phyloP scores from a whole-genome alignment of 371 early-diverging fungal species.

The Capillidium heterosporum region DNA sequence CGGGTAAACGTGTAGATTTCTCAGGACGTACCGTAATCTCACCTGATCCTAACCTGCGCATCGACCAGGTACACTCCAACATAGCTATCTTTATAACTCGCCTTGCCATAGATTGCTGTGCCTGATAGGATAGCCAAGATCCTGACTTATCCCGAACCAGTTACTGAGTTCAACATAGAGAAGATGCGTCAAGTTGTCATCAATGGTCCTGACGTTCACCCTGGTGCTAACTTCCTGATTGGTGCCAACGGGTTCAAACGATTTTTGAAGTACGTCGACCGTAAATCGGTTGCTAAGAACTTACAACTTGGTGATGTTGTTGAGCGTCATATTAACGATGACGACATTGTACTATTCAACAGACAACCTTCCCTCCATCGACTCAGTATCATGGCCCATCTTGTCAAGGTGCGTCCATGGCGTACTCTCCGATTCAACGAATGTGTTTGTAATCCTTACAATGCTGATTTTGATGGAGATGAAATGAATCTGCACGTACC shows the following conservation, averaged over 20 bases:
- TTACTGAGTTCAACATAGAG: slow-evolving; percentile 95
- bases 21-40: slow-evolving; percentile 99
- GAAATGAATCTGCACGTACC: slow-evolving; percentile 99
- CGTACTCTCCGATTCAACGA: slow-evolving; percentile 99
- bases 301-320: slow-evolving; percentile 91
- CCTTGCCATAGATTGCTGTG: slow-evolving; percentile 99
- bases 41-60: slow-evolving; percentile 94
- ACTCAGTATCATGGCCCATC: slow-evolving; percentile 99
- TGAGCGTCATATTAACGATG: slow-evolving; percentile 93
- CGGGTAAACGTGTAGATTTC: slow-evolving; percentile 99
- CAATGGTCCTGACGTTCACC: slow-evolving; percentile 93
- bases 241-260: slow-evolving; percentile 89
- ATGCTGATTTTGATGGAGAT: slow-evolving; percentile 99
- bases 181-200: slow-evolving; percentile 75
- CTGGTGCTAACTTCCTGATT: slow-evolving; percentile 98
- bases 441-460: slow-evolving; percentile 98
- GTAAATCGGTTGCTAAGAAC: too few relatives aligned
- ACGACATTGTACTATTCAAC: slow-evolving; percentile 98
- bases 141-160: slow-evolving; percentile 96
- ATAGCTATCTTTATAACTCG: slow-evolving; percentile 98
- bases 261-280: slow-evolving; percentile 88
- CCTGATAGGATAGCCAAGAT: slow-evolving; percentile 96
- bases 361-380: slow-evolving; percentile 99
- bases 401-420: slow-evolving; percentile 94
- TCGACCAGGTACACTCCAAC: too few relatives aligned